Evolutionary conservation across 2,329 filamentous ascomycete genomes (phyloP).

Genomic region (Colletotrichum orchidophilum): DNA sequence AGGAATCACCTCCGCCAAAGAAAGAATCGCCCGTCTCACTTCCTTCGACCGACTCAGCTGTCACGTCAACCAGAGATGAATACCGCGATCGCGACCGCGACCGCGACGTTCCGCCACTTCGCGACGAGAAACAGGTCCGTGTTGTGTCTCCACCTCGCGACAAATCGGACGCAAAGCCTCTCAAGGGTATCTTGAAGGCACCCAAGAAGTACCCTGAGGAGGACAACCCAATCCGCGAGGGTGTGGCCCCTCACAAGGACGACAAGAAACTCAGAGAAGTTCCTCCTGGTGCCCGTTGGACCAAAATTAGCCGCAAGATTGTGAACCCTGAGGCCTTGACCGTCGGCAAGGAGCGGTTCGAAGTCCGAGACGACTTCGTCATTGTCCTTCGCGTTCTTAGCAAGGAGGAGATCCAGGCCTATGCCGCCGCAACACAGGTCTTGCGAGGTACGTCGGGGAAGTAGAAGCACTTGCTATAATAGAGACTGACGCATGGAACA

Average conservation of each 20-base stretch:
- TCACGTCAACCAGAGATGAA: conserved; percentile 41
- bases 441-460: conserved; percentile 72
- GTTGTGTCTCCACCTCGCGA: conserved; percentile 76
- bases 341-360: conserved; percentile 88
- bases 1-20: conserved; percentile 21
- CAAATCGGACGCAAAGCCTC: conserved; percentile 71
- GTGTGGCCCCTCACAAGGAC: conserved; percentile 93
- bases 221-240: conserved; percentile 82
- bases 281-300: conserved; percentile 86
- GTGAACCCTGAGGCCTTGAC: conserved; percentile 91
- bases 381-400: conserved; percentile 90
- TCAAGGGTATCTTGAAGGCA: conserved; percentile 86
- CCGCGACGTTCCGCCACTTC: conserved; percentile 48
- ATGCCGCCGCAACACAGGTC: conserved; percentile 82
- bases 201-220: conserved; percentile 92
- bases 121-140: conserved; percentile 63
- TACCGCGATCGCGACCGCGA: conserved; percentile 57
- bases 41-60: conserved; percentile 15
- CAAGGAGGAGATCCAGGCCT: conserved; percentile 89
- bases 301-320: conserved; percentile 86
- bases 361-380: conserved; percentile 92
- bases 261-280: conserved; percentile 77
- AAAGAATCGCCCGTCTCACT: conserved; percentile 26
- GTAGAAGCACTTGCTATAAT: neutral
- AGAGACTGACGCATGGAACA: conserved; percentile 27